These are phyloP conservation scores for Hygrophoropsis aurantiaca DNA, from an alignment of 768 basidiomycete species.

Conservation along the genomic window DNA sequence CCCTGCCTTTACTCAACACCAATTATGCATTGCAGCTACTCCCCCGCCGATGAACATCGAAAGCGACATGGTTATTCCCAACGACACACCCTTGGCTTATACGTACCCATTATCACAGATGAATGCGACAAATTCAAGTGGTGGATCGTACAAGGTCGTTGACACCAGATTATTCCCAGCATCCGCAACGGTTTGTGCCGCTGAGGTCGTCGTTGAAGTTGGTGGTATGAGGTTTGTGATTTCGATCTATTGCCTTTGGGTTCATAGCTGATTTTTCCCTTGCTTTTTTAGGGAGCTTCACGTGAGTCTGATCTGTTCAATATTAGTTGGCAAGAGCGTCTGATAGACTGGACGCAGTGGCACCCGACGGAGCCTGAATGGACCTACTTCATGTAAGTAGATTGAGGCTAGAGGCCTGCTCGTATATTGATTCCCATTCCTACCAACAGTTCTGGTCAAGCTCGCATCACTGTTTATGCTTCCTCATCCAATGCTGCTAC, in stretches of 20 bases:
- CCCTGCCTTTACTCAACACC: not conserved
- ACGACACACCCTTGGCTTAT: conserved; percentile 50
- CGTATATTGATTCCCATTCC: not conserved
- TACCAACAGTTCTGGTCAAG: conserved; percentile 34
- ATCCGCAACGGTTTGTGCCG: conserved; percentile 52
- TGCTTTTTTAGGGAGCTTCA: conserved; percentile 41
- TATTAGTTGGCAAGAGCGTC: not conserved
- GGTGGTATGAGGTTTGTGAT: conserved; percentile 56
- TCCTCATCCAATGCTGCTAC: conserved; percentile 40
- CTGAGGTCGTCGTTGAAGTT: conserved; percentile 56
- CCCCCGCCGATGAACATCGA: conserved; percentile 43
- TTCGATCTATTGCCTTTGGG: not conserved
- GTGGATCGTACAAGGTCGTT: conserved; percentile 60
- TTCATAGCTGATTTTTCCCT: not conserved
- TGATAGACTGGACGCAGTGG: conserved; percentile 34
- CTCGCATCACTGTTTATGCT: conserved; percentile 44
- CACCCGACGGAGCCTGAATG: conserved; percentile 52
- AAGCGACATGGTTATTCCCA: conserved; percentile 47
- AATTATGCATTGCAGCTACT: conserved; percentile 26
- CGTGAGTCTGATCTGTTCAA: conserved; percentile 25
- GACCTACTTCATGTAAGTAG: conserved; percentile 39
- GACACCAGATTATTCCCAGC: conserved; percentile 56
- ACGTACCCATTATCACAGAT: conserved; percentile 55
- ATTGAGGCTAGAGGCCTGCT: not conserved
- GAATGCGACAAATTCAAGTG: conserved; percentile 39